Conservation (phyloP, 352 stramenopile genomes). For the Globisporangium iwayamae region DNA sequence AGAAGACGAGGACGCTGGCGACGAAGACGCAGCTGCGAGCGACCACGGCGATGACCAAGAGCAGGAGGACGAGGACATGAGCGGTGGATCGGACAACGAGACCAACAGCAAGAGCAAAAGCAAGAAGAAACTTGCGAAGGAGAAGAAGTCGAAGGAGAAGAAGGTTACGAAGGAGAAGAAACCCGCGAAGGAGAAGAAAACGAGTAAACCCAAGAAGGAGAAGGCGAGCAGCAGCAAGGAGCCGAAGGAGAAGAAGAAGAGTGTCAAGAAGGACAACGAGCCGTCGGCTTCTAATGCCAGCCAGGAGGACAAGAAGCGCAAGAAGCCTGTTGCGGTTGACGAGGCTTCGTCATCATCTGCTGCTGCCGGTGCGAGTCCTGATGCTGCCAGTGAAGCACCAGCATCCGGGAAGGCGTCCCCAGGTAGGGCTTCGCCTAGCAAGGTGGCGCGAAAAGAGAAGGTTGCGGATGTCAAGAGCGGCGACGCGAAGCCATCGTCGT, state of each 20-base stretch:
- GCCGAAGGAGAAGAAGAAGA: conserved; percentile 34
- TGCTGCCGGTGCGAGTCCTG: background rate
- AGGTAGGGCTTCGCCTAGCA: conserved; percentile 23
- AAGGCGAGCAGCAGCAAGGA: conserved; percentile 33
- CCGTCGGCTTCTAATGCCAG: background rate
- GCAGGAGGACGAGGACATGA: conserved; percentile 16
- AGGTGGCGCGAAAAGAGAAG: conserved; percentile 41
- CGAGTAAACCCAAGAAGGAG: conserved; percentile 21
- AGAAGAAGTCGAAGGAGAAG: conserved; percentile 29
- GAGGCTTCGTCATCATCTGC: conserved; percentile 1
- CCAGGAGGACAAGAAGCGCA: conserved; percentile 30
- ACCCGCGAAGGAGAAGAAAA: conserved; percentile 18
- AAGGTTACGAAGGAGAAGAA: conserved; percentile 22
- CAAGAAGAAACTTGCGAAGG: conserved; percentile 34
- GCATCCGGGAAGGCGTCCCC: background rate
- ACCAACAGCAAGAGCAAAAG: conserved; percentile 24
- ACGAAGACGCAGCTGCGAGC: conserved; percentile 24
- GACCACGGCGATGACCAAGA: conserved; percentile 17
- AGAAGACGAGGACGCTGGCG: conserved; percentile 23
- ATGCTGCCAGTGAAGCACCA: background rate
- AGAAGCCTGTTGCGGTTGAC: conserved; percentile 13
- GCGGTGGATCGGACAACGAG: conserved; percentile 21
- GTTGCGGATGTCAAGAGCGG: conserved; percentile 34
- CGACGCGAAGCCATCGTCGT: conserved; percentile 1
- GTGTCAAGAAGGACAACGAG: conserved; percentile 20